phyloP scores from a whole-genome alignment of 768 basidiomycete genomes.

The Xanthoconium stramineum region DNA sequence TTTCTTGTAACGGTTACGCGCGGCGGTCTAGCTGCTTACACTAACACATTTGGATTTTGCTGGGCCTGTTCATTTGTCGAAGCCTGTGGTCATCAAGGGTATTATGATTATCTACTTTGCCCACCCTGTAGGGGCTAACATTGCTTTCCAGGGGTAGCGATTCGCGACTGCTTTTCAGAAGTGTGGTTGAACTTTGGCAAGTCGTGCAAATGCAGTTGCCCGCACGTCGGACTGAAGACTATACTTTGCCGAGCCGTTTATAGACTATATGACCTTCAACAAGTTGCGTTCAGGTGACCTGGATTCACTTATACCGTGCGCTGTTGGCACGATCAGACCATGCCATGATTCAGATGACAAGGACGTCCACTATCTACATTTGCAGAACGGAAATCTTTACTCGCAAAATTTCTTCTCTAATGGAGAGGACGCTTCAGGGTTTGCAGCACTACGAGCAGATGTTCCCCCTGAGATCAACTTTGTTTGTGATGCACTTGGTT shows the following conservation, averaged over 20 bases:
- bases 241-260: conserved; percentile 76
- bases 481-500: conserved; percentile 79
- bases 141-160: conserved; percentile 40
- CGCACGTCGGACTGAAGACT: conserved; percentile 46
- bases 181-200: conserved; percentile 29
- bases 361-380: conserved; percentile 73
- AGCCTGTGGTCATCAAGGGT: conserved; percentile 78
- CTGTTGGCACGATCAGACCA: neutral
- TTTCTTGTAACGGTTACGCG: too few species aligned
- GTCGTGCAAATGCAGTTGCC: conserved; percentile 75
- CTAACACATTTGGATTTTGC: conserved; percentile 57
- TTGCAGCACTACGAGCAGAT: conserved; percentile 58
- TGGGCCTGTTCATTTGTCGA: conserved; percentile 59
- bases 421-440: conserved; percentile 49
- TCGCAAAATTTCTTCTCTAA: conserved; percentile 41
- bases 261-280: conserved; percentile 51
- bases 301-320: neutral
- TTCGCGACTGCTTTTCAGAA: conserved; percentile 45
- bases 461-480: conserved; percentile 68
- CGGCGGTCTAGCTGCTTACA: too few species aligned
- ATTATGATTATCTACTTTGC: neutral
- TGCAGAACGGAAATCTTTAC: conserved; percentile 88
- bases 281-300: conserved; percentile 36
- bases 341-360: conserved; percentile 10
- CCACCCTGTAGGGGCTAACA: neutral